phyloP scores from a whole-genome alignment of 176 grass and related monocot species.

The Oryza nivara region DNA sequence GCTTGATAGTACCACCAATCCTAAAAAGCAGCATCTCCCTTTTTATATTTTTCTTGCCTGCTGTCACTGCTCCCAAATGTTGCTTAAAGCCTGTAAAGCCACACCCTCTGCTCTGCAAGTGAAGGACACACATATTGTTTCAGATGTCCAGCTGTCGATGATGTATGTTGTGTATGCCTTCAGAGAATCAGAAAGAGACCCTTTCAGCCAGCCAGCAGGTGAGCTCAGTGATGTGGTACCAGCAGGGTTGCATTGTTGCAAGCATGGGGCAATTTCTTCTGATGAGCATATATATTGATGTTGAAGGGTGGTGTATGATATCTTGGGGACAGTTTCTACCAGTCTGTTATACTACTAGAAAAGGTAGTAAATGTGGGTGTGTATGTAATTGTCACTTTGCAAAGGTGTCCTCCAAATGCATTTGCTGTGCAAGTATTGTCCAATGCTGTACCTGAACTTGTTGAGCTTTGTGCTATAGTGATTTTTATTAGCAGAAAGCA shows the following conservation, averaged over 20 bases:
- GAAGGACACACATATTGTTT: slow-evolving; percentile 9
- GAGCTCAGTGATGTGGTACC: background rate
- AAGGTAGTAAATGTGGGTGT: background rate
- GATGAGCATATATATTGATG: background rate
- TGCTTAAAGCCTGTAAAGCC: slow-evolving; percentile 29
- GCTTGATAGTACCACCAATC: slow-evolving; percentile 16
- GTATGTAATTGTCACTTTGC: background rate
- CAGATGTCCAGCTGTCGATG: background rate
- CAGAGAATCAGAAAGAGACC: background rate
- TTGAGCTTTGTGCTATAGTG: background rate
- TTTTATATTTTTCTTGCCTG: slow-evolving; percentile 15
- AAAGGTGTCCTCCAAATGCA: background rate
- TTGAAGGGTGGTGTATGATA: background rate
- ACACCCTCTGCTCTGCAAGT: slow-evolving; percentile 1
- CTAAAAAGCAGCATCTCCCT: slow-evolving; percentile 27
- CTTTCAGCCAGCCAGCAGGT: background rate
- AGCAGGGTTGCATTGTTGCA: background rate
- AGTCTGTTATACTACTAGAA: background rate
- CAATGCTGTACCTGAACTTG: background rate
- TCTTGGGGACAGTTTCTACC: background rate
- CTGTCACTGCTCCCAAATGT: slow-evolving; percentile 19
- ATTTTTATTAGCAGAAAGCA: background rate
- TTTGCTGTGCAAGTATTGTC: background rate
- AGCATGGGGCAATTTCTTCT: background rate
- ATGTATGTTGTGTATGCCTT: background rate